A percentile compares a stretch with the other conserved stretches of the same genome.
phyloP scores from a whole-genome alignment of 73 alveolate species.

The Paramecium sonneborni region DNA sequence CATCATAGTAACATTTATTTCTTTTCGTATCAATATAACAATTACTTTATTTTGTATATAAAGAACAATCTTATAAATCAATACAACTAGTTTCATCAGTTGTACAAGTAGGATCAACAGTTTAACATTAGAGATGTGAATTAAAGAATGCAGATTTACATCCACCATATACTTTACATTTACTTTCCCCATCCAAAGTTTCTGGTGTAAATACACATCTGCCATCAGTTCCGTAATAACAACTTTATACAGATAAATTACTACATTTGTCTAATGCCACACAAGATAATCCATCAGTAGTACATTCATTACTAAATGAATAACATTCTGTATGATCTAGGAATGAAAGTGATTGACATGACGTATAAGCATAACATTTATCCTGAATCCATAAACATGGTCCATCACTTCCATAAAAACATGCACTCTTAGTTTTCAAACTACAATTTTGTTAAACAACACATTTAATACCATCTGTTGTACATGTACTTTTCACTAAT shows the following conservation, averaged over 20 bases:
- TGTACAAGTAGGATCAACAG: conserved; percentile 14
- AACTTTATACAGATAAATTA: not conserved
- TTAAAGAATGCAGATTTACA: not conserved
- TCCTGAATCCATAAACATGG: conserved; percentile 50
- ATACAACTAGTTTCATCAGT: conserved; percentile 22
- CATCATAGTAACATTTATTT: not conserved
- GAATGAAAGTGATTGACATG: not conserved
- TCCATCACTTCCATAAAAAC: conserved; percentile 47
- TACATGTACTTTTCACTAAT: not conserved
- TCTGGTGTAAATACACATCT: conserved; percentile 9
- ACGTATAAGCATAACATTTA: not conserved
- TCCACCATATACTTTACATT: not conserved
- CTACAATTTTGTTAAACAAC: not conserved
- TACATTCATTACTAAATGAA: not conserved
- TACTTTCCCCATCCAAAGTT: not conserved
- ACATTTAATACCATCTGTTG: conserved; percentile 20
- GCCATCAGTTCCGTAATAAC: conserved; percentile 43
- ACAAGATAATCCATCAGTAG: not conserved
- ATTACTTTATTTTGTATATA: not conserved
- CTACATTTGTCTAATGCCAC: not conserved
- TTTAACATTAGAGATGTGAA: not conserved
- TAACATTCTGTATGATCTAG: not conserved
- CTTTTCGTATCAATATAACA: not conserved
- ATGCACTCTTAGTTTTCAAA: not conserved
- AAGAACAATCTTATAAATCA: not conserved